These are phyloP conservation scores for Termitomyces sp. DNA, from an alignment of 768 basidiomycete species.

Conservation along the genomic window DNA sequence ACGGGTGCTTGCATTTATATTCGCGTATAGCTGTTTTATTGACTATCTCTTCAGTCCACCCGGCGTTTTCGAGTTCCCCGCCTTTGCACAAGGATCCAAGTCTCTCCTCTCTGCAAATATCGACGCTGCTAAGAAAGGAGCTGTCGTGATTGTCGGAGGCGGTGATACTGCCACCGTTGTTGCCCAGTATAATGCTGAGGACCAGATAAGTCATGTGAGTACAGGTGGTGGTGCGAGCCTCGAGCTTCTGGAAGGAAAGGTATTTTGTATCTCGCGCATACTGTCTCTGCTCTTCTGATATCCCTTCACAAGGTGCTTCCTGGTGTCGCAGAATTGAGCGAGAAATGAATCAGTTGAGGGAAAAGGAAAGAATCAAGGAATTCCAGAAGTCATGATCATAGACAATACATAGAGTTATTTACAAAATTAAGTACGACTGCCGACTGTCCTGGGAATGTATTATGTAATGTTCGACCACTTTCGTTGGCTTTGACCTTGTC, in stretches of 20 bases:
- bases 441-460: constrained; percentile 9
- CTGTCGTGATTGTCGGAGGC: constrained; percentile 93
- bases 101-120: constrained; percentile 80
- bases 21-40: neutral
- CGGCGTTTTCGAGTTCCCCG: constrained; percentile 96
- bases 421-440: neutral
- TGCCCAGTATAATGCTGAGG: constrained; percentile 80
- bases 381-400: neutral
- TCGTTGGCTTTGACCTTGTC: neutral
- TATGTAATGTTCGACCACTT: constrained; percentile 4
- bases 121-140: constrained; percentile 79
- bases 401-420: neutral
- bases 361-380: neutral
- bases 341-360: constrained; percentile 44
- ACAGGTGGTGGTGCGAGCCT: constrained; percentile 94
- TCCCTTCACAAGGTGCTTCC: constrained; percentile 61
- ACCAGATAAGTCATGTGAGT: constrained; percentile 91
- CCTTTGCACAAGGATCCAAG: constrained; percentile 83
- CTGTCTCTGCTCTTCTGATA: neutral
- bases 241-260: constrained; percentile 98
- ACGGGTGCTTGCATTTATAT: constrained; percentile 50
- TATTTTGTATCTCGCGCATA: constrained; percentile 25
- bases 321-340: constrained; percentile 87
- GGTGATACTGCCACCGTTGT: constrained; percentile 96
- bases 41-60: constrained; percentile 59